Evolutionary conservation across 2,329 filamentous ascomycete genomes (phyloP).

Genomic region (Diaporthe longicolla): DNA sequence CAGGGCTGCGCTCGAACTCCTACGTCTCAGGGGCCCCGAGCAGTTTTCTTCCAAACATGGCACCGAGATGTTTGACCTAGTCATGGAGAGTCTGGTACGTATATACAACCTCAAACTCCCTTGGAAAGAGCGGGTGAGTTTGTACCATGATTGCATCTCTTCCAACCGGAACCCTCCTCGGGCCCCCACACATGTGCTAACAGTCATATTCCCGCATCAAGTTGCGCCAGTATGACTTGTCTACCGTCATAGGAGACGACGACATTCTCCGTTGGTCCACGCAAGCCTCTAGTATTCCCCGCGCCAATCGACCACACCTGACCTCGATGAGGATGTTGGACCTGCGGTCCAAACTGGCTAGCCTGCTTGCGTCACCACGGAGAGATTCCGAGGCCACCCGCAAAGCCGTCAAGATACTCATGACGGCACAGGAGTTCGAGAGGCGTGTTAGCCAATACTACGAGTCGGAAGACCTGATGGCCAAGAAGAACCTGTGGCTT

Average conservation of each 20-base stretch:
- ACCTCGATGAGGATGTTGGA: constrained; percentile 32
- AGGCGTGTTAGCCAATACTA: constrained; percentile 17
- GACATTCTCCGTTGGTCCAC: constrained; percentile 24
- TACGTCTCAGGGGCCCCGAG: constrained; percentile 27
- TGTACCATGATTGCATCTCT: no score
- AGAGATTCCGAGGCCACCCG: constrained; percentile 13
- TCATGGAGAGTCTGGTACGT: constrained; percentile 36
- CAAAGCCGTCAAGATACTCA: constrained; percentile 29
- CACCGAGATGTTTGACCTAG: constrained; percentile 35
- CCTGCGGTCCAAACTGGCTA: constrained; percentile 15
- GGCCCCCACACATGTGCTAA: neutral
- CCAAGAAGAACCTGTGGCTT: constrained; percentile 3
- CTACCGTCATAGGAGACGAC: constrained; percentile 19
- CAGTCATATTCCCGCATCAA: neutral
- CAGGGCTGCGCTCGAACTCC: constrained; percentile 24
- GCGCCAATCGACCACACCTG: constrained; percentile 11
- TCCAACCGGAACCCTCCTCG: no score
- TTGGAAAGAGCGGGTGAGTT: constrained; percentile 29
- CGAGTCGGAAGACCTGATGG: constrained; percentile 29
- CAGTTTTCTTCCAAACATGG: constrained; percentile 35
- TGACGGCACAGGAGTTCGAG: constrained; percentile 36
- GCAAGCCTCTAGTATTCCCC: constrained; percentile 7
- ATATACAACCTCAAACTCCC: constrained; percentile 1
- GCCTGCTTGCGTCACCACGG: constrained; percentile 11
- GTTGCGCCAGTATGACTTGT: constrained; percentile 36